Conservation (phyloP, 75 land plant species). For the Isoetes taiwanensis region DNA sequence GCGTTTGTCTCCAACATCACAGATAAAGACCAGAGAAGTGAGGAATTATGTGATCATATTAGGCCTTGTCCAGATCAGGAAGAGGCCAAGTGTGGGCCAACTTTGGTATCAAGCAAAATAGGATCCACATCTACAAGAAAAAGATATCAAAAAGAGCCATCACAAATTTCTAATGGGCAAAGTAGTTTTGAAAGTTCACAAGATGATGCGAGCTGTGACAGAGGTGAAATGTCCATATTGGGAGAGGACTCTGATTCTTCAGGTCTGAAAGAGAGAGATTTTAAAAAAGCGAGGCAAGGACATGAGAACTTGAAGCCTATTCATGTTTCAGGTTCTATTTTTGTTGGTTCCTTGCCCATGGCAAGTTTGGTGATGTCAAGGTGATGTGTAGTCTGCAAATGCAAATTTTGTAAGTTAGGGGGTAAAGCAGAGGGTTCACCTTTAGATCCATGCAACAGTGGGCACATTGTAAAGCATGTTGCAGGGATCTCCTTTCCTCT, state of each 20-base stretch:
- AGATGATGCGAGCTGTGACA: not conserved
- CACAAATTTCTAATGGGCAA: not conserved
- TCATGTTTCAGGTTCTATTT: slow-evolving; percentile 4
- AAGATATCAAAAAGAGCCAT: not conserved
- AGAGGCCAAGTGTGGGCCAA: not conserved
- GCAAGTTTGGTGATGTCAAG: slow-evolving; percentile 11
- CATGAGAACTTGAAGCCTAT: slow-evolving; percentile 7
- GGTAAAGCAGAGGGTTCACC: no score
- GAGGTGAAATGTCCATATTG: not conserved
- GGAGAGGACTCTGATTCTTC: no score
- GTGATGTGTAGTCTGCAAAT: no score
- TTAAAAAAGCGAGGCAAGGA: slow-evolving; percentile 8
- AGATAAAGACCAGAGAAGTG: not conserved
- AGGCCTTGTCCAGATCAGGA: not conserved
- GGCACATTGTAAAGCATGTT: no score
- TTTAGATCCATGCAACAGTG: no score
- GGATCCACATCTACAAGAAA: not conserved
- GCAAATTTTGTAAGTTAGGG: no score
- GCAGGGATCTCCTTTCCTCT: no score
- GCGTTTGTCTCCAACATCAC: not conserved
- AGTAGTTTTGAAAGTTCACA: slow-evolving; percentile 6
- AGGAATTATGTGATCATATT: not conserved
- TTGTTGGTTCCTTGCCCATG: not conserved
- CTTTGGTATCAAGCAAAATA: not conserved
- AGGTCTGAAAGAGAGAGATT: no score